Base-by-base conservation (phyloP, 108 stramenopile species). In the Epipyxis sp. region DNA sequence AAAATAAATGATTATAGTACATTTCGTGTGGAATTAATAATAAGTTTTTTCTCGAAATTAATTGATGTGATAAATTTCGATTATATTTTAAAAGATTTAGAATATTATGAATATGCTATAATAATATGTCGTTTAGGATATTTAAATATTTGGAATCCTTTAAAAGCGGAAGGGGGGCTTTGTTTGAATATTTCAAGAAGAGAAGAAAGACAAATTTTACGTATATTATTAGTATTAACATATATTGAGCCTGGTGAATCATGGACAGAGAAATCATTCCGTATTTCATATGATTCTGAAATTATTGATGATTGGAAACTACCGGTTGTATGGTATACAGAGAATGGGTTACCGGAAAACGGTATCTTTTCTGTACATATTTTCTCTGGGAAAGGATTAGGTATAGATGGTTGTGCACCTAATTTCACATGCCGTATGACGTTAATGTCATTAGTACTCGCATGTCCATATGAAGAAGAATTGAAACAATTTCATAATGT, bases 21-120 rank as follows among this genome's bases (percentile, higher is more conserved):
- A 34, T 74, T 43, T 37, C 71, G 71, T 42, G 50, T 74, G 20
- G 71, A 74, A 42, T 42, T 74, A 39, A 42, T 57, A 27, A 42
- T 74, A 42, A 27, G 25, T 13, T 42, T 74, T 10, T 74, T 54
- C 50, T 54, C 46, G 3, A 13, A 42, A 27, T 13, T 74, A 6
- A 42, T 39, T 29, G 71, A 74, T 42, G 6, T 34, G 3, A 30
- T 54, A 13, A 74, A 74, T 32, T 27, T 74, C 34, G 71, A 74
- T 10, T 57, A 54, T 37, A 25, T 74, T 6, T 6, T 37, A 29
- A 39, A 42, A 27, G 71, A 54, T 43, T 32, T 74, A 37, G n/a
- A 27, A 10, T 27, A 46, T 42, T 27, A 27, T 37, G 71, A 74
- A 42, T 10, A n/a, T 42, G 71, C 71, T 37, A 46, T 54, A 30